A percentile compares a stretch with the other conserved stretches of the same genome.
Conservation (phyloP, 2,329 filamentous ascomycete genomes). For the Epichloe amarillans region DNA sequence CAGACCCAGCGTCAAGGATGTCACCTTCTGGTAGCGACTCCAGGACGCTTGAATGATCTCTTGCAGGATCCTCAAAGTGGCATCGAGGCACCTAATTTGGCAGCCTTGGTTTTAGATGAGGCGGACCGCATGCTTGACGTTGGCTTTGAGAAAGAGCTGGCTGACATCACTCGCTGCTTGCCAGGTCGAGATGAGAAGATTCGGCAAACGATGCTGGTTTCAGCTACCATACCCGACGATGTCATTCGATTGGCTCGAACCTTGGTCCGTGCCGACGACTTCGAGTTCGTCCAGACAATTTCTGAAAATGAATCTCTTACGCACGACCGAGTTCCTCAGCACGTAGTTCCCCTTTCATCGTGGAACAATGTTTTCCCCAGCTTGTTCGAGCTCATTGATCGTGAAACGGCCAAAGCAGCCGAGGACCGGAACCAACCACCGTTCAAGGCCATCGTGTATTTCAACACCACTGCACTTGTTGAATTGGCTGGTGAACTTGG, state of each 20-base stretch:
- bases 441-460: conserved; percentile 96
- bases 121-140: conserved; percentile 98
- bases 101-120: conserved; percentile 90
- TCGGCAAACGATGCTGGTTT: conserved; percentile 89
- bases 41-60: conserved; percentile 75
- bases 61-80: conserved; percentile 50
- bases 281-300: conserved; percentile 87
- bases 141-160: conserved; percentile 58
- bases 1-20: conserved; percentile 64
- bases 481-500: conserved; percentile 46
- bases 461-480: conserved; percentile 65
- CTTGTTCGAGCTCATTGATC: conserved; percentile 60
- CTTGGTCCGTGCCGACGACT: conserved; percentile 66
- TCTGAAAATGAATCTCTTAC: conserved; percentile 69
- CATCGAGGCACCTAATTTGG: conserved; percentile 65
- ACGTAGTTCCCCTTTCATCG: conserved; percentile 50
- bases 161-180: conserved; percentile 45
- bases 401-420: conserved; percentile 35
- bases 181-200: conserved; percentile 50
- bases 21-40: conserved; percentile 81
- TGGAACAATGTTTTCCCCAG: conserved; percentile 67
- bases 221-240: conserved; percentile 76
- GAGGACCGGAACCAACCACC: conserved; percentile 33
- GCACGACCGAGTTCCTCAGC: conserved; percentile 73
- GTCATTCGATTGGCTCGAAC: conserved; percentile 67